Conservation (phyloP, 176 grass and related monocot genomes). For the Secale cereale region DNA sequence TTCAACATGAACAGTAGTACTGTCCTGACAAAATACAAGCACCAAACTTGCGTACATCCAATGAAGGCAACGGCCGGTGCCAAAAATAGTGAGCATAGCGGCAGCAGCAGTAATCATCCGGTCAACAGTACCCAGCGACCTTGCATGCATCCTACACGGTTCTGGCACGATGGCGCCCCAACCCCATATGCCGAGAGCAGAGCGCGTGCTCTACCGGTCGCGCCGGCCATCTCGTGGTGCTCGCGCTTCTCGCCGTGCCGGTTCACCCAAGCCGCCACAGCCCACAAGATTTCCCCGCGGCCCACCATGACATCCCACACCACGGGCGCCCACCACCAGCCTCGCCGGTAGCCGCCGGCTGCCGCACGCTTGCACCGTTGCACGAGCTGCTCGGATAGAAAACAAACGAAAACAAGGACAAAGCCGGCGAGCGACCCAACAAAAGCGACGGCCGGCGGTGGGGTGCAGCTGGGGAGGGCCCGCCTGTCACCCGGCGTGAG, state of each 20-base stretch:
- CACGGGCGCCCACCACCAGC: conserved; percentile 23
- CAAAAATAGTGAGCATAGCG: not conserved
- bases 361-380: not conserved
- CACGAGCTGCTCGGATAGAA: not conserved
- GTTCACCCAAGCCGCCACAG: not conserved
- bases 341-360: not conserved
- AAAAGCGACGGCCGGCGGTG: not conserved
- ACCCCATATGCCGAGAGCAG: too few relatives aligned
- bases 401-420: not conserved
- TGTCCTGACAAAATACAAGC: not conserved
- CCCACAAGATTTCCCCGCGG: conserved; percentile 11
- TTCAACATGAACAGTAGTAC: too few relatives aligned
- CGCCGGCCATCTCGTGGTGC: too few relatives aligned
- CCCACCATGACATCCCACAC: conserved; percentile 20
- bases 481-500: not conserved
- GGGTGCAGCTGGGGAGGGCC: too few relatives aligned
- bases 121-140: not conserved
- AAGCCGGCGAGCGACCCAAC: not conserved
- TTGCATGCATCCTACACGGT: not conserved
- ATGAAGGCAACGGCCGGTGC: not conserved
- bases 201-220: too few relatives aligned
- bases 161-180: too few relatives aligned
- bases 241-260: too few relatives aligned
- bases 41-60: not conserved
- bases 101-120: not conserved